These are phyloP conservation scores for Aphanomyces stellatus DNA, from an alignment of 352 stramenopile genomes.

Conservation along the genomic window DNA sequence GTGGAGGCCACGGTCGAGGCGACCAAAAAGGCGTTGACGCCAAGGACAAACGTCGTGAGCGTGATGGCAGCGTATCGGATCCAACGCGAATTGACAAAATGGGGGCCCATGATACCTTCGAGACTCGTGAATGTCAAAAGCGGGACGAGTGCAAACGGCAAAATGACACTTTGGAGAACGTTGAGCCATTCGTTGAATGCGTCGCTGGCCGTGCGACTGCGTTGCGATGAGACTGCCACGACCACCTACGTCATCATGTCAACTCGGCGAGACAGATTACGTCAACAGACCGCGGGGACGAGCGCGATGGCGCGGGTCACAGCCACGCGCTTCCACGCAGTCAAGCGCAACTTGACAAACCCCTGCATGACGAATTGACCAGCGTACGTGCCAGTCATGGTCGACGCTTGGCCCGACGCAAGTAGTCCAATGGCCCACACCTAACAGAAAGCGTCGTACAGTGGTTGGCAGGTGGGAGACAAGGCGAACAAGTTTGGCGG, in stretches of 20 bases:
- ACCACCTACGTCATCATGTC: too few species aligned
- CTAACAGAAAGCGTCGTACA: too few species aligned
- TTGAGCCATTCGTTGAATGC: slow-evolving; percentile 88
- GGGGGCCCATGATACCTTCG: slow-evolving; percentile 68
- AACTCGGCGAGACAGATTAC: too few species aligned
- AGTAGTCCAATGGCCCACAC: slow-evolving; percentile 93
- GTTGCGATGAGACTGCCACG: too few species aligned
- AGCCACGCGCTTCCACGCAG: slow-evolving; percentile 54
- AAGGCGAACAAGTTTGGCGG: too few species aligned
- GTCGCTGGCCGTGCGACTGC: slow-evolving; percentile 69
- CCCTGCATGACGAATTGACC: slow-evolving; percentile 97
- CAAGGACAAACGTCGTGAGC: too few species aligned
- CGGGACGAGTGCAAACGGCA: slow-evolving; percentile 87
- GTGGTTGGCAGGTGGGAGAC: too few species aligned
- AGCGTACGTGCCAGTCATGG: slow-evolving; percentile 95
- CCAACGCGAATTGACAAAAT: slow-evolving; percentile 67
- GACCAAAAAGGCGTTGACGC: too few species aligned
- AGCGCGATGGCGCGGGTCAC: slow-evolving; percentile 90
- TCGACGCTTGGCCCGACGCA: slow-evolving; percentile 90
- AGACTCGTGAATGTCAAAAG: slow-evolving; percentile 84
- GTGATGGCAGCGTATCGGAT: too few species aligned
- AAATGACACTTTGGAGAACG: slow-evolving; percentile 87
- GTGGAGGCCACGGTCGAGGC: too few species aligned
- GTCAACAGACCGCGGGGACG: slow-evolving; percentile 73
- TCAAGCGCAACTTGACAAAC: slow-evolving; percentile 89